A percentile compares a stretch with the other conserved stretches of the same genome.
Evolutionary conservation across 306 rosid species (phyloP).

Genomic region (Dryas drummondii): DNA sequence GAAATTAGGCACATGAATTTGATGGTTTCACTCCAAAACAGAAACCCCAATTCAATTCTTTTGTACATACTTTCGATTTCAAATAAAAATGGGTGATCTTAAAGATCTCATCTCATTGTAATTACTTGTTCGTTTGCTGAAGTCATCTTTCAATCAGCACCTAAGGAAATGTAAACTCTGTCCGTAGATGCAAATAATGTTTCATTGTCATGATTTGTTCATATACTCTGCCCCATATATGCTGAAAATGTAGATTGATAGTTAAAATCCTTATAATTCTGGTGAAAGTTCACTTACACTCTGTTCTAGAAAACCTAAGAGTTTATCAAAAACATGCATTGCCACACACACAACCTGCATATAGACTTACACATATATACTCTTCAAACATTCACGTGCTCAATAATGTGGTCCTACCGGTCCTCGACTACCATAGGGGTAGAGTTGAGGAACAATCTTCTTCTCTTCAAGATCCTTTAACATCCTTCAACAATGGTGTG

Average conservation of each 20-base stretch:
- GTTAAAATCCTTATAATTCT: no score
- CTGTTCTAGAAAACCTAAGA: no score
- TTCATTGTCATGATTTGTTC: no score
- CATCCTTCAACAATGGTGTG: slow-evolving; percentile 84
- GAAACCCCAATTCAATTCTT: background rate
- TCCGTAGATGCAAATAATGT: no score
- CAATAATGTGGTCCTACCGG: slow-evolving; percentile 92
- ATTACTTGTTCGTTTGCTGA: background rate
- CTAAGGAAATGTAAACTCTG: background rate
- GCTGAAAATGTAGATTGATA: background rate
- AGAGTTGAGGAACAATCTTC: slow-evolving; percentile 89
- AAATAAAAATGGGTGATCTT: background rate
- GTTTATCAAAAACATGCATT: no score
- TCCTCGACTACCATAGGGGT: slow-evolving; percentile 92
- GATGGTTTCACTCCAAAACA: slow-evolving; percentile 7
- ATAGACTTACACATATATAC: no score
- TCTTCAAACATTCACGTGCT: no score
- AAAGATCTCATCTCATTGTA: background rate
- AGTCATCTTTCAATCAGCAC: background rate
- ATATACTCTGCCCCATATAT: background rate
- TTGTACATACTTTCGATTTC: background rate
- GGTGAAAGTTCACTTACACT: no score
- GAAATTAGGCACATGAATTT: background rate
- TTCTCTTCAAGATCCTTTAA: slow-evolving; percentile 81
- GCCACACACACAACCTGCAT: no score